Evolutionary conservation across 139 green algal species (phyloP), one percentile per base, ranked within the genome.

Genomic region (Chlamydomonas sp.): DNA sequence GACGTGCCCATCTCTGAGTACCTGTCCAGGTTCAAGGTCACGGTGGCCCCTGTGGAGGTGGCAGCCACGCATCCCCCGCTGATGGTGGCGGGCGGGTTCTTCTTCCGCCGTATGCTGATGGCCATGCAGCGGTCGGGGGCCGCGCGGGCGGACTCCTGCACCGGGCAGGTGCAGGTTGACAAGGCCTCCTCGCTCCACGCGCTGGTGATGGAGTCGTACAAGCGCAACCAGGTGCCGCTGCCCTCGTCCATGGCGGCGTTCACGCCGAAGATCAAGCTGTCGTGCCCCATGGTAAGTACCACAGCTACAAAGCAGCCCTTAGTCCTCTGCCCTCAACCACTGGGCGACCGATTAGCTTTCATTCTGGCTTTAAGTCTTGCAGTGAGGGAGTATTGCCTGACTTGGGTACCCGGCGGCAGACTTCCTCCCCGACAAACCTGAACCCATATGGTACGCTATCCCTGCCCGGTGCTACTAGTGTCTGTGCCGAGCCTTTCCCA

Each of bases 161-260:
- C 20, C 4, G n/a, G n/a, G 72, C n/a, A 10, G n/a, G 8, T 15
- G 72, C 7, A 12, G n/a, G 49, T 10, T 12, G 4, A 18, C 4
- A 2, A 9, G n/a, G 63, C 6, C 2, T 66, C 49, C 3, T 90
- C 85, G 0, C 58, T 93, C 5, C 80, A 89, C 49, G 58, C 78
- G 72, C n/a, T 93, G 57, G 89, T 95, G 61, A 63, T 92, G 64
- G 89, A 93, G 76, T 89, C 77, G 67, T 95, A 91, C 80, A 90
- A 82, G 49, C 89, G 88, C 4, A 85, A 90, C 79, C 60, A 73
- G 14, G 83, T 92, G 17, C 57, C 64, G 5, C 76, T 95, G 31
- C 90, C 92, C 1, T 92, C 80, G 63, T 86, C 89, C 2, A 80
- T 95, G 74, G 83, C 90, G 7, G 69, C 83, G 7, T 90, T 95